phyloP scores from a whole-genome alignment of 495 filamentous ascomycete genomes.

The Pyrenopolyporus hunteri region DNA sequence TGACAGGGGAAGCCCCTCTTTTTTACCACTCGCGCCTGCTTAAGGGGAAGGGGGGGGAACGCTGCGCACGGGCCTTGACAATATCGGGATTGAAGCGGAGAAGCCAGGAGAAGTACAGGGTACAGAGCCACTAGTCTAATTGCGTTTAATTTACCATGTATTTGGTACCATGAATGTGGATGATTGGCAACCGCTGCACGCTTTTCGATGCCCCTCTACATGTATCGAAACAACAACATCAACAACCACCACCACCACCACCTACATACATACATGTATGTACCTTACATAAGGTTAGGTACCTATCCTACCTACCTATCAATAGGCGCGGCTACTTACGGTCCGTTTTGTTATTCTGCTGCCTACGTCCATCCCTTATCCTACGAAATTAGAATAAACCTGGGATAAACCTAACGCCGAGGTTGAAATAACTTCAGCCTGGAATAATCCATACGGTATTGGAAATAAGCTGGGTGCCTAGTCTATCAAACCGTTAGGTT shows the following conservation, averaged over 20 bases:
- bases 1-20: conserved; percentile 25
- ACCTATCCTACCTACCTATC: too few relatives aligned
- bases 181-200: conserved; percentile 33
- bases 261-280: too few relatives aligned
- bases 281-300: too few relatives aligned
- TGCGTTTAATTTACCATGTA: conserved; percentile 11
- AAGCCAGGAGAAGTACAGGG: conserved; percentile 11
- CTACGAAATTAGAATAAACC: too few relatives aligned
- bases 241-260: neutral
- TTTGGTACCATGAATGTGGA: conserved; percentile 11
- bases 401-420: too few relatives aligned
- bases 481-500: too few relatives aligned
- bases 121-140: conserved; percentile 19
- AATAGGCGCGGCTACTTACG: too few relatives aligned
- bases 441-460: too few relatives aligned
- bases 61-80: conserved; percentile 19
- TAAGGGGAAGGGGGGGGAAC: neutral
- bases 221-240: neutral
- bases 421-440: too few relatives aligned
- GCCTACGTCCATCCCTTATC: too few relatives aligned
- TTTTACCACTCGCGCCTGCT: conserved; percentile 4
- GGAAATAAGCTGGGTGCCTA: too few relatives aligned
- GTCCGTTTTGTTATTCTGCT: too few relatives aligned
- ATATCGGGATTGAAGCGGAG: conserved; percentile 9
- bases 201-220: neutral